Conservation (phyloP, 2,329 filamentous ascomycete species). For the Pezicula radicicola region DNA sequence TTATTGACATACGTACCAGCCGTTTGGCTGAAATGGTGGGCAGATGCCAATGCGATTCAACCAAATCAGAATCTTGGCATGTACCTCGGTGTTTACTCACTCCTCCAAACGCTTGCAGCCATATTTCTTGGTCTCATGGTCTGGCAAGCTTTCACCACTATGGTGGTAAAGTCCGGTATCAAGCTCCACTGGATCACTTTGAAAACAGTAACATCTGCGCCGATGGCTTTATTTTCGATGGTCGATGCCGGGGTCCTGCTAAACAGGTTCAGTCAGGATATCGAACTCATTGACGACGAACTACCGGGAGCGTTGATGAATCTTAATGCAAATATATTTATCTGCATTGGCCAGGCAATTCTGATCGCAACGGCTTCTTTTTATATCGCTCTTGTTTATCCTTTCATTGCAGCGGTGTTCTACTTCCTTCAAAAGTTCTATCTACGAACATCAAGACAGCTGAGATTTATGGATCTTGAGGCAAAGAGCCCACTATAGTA, state of each 20-base stretch:
- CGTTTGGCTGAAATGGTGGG: conserved; percentile 30
- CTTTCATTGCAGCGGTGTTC: conserved; percentile 6
- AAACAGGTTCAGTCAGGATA: conserved; percentile 15
- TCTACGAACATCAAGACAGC: conserved; percentile 42
- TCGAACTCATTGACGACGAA: conserved; percentile 18
- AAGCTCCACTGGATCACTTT: conserved; percentile 1
- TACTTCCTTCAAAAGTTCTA: conserved; percentile 33
- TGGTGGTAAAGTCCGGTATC: neutral
- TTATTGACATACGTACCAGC: conserved; percentile 5
- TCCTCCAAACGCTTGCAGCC: neutral
- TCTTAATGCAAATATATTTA: neutral
- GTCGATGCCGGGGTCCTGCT: conserved; percentile 6
- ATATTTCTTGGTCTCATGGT: neutral
- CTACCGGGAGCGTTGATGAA: conserved; percentile 4
- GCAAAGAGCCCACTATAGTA: conserved; percentile 34
- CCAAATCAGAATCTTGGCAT: conserved; percentile 11
- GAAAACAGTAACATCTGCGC: neutral
- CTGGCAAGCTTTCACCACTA: neutral
- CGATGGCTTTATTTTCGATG: conserved; percentile 7
- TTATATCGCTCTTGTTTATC: conserved; percentile 16
- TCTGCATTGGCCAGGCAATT: neutral
- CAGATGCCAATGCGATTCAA: conserved; percentile 14
- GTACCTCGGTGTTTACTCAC: conserved; percentile 17
- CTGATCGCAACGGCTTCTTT: conserved; percentile 29
- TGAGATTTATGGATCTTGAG: conserved; percentile 43